Conservation (phyloP, 164 flowering plant species). For the Macadamia tetraphylla region DNA sequence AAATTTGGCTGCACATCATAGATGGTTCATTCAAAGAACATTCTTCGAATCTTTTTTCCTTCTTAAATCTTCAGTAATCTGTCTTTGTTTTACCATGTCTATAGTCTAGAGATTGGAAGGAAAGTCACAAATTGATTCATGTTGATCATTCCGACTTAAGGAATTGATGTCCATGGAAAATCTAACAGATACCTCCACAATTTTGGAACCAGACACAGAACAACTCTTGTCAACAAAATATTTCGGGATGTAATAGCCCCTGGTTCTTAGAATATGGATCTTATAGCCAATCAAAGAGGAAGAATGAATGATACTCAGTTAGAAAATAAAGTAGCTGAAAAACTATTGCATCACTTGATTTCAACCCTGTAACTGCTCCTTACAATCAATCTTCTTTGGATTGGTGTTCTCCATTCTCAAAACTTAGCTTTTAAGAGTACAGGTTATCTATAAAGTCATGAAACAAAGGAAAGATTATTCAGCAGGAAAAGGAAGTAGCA, state of each 20-base stretch:
- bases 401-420: conserved; percentile 24
- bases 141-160: conserved; percentile 7
- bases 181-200: conserved; percentile 34
- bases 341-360: conserved; percentile 19
- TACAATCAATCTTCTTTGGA: conserved; percentile 35
- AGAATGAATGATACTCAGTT: conserved; percentile 8
- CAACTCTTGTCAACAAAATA: conserved; percentile 36
- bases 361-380: conserved; percentile 26
- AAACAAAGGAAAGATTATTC: too few relatives aligned
- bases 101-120: too few relatives aligned
- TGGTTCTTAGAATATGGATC: conserved; percentile 15
- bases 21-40: too few relatives aligned
- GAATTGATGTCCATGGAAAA: conserved; percentile 82
- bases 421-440: conserved; percentile 1
- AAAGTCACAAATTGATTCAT: too few relatives aligned
- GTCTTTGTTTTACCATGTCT: too few relatives aligned
- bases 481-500: too few relatives aligned
- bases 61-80: too few relatives aligned
- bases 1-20: too few relatives aligned
- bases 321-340: conserved; percentile 6
- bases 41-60: too few relatives aligned
- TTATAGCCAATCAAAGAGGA: conserved; percentile 8
- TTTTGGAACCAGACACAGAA: conserved; percentile 62
- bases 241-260: conserved; percentile 50
- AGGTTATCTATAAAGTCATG: neutral